These are phyloP conservation scores for Hyphopichia buzzinii DNA, from an alignment of 1,139 yeast genomes.

Conservation along the genomic window DNA sequence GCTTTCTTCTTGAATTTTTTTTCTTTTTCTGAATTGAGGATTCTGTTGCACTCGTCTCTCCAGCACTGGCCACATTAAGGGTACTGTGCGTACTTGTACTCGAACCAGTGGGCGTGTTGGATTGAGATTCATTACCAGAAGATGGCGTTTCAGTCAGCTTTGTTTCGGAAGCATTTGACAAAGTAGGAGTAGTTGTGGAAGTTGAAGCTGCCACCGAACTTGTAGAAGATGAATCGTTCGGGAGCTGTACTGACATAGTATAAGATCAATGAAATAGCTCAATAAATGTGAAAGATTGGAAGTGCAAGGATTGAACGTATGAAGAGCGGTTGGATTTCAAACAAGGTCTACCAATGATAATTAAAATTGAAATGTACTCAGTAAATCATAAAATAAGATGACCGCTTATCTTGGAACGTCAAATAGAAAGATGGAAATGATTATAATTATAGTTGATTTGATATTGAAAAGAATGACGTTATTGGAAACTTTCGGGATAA, in stretches of 20 bases:
- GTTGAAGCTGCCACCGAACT: not conserved
- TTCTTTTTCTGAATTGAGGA: slow-evolving; percentile 12
- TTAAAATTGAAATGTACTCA: slow-evolving; percentile 4
- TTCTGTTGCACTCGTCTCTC: slow-evolving; percentile 6
- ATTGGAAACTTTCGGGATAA: no score
- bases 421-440: no score
- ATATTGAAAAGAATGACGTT: no score
- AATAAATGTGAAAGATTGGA: not conserved
- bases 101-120: not conserved
- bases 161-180: slow-evolving; percentile 6
- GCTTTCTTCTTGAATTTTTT: slow-evolving; percentile 56
- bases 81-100: not conserved
- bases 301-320: not conserved
- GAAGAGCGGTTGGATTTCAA: slow-evolving; percentile 2
- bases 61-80: not conserved
- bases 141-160: slow-evolving; percentile 3
- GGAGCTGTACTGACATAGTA: not conserved
- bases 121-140: not conserved
- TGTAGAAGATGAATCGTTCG: not conserved
- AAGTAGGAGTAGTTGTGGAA: slow-evolving; percentile 7
- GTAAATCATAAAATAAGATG: no score
- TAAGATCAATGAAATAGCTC: not conserved
- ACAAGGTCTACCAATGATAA: no score
- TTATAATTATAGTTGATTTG: no score
- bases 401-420: no score